Base-by-base conservation (phyloP, 768 basidiomycete genomes). In the Hypholoma fasciculare region DNA sequence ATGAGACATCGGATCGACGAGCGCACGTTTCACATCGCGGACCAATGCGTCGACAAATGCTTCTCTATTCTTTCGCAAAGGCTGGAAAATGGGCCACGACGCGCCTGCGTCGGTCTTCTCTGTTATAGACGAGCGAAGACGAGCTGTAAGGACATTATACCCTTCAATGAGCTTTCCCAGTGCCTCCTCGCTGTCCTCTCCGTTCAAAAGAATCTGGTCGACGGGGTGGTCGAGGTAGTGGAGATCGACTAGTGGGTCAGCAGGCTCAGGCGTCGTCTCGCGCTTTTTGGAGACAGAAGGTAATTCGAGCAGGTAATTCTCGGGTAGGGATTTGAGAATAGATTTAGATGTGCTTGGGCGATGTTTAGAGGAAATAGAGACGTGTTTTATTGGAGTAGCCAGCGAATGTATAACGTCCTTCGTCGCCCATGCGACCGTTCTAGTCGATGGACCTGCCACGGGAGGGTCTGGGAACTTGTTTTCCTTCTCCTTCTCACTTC, bases 191-290 rank as follows among this genome's bases (percentile, higher is more conserved):
- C 74, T 48, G 78, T 75, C 13, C 81, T 71, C 42, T 79, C 74
- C 1, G 71, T 60, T 58, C 0, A 62, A 52, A 1, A 67, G 62
- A 53, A 94, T 86, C 49, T 76, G 80, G 2, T 79, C 70, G 2
- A 94, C 80, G 2, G 91, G 86, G 26, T 79, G 74, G n/a, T 78
- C 78, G 30, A 94, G 82, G 67, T 91, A 94, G 17, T 71, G 70
- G 12, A 85, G 72, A 64, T 91, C 78, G 7, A 76, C 77, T 16
- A 91, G 77, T 11, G 90, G 88, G 64, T 86, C 83, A 2, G 73
- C 71, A 2, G 92, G 92, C 64, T 91, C 91, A n/a, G 92, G 92
- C 0, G 92, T 93, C 13, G 77, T 71, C 56, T 90, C 85, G 56
- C 90, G 82, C 52, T 73, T 70, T 23, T 71, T 72, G 58, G 52